phyloP scores from a whole-genome alignment of 257 asterid species.

The Przewalskia tangutica region DNA sequence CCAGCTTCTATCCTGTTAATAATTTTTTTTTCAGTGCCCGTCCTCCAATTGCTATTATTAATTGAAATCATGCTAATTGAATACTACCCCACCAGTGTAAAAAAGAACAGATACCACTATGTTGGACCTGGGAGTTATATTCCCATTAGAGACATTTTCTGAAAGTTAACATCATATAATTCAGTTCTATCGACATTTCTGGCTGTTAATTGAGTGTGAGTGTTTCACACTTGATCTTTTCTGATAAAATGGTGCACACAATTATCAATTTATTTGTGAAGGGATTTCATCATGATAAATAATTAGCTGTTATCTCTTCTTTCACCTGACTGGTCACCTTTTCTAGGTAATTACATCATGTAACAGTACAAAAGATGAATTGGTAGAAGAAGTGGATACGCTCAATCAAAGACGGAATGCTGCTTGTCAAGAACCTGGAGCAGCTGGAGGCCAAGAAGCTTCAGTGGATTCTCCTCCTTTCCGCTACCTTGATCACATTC shows the following conservation, averaged over 20 bases:
- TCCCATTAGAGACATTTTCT: neutral
- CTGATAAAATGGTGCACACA: neutral
- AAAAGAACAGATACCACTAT: neutral
- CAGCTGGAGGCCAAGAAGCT: slow-evolving; percentile 24
- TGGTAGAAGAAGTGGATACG: slow-evolving; percentile 73
- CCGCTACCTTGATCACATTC: slow-evolving; percentile 68
- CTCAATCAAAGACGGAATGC: slow-evolving; percentile 59
- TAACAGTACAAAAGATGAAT: slow-evolving; percentile 86
- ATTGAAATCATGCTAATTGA: neutral
- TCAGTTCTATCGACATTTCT: neutral
- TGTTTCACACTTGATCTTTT: neutral
- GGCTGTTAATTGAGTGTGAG: neutral
- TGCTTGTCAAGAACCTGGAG: slow-evolving; percentile 34
- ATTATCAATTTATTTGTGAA: neutral
- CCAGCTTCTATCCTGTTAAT: neutral
- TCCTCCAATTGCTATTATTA: neutral
- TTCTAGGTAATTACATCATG: slow-evolving; percentile 84
- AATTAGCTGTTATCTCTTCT: neutral
- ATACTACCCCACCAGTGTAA: neutral
- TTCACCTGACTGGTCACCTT: neutral
- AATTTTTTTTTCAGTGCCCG: neutral
- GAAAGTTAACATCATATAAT: neutral
- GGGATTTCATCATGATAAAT: neutral
- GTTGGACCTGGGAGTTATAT: neutral
- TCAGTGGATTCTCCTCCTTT: slow-evolving; percentile 37